Conservation (phyloP, 2,329 filamentous ascomycete genomes). For the Nemania sp. region DNA sequence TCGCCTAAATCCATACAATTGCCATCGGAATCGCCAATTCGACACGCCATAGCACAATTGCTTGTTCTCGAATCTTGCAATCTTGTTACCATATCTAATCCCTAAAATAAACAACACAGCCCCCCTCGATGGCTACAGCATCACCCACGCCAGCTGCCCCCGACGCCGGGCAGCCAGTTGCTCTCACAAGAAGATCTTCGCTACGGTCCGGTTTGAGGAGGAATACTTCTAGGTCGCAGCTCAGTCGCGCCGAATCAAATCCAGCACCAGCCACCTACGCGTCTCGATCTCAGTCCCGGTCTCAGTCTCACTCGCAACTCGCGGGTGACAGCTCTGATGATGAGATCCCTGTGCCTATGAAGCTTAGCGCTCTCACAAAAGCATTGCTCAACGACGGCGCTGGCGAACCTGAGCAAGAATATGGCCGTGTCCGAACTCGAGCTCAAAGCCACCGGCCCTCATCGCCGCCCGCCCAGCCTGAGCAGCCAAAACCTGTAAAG, state of each 20-base stretch:
- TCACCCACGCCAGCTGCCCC: slow-evolving; percentile 60
- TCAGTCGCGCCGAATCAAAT: slow-evolving; percentile 61
- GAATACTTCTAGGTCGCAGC: slow-evolving; percentile 59
- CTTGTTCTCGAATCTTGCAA: slow-evolving; percentile 33
- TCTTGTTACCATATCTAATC: slow-evolving; percentile 34
- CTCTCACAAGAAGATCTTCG: slow-evolving; percentile 64
- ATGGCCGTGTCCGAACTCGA: slow-evolving; percentile 58
- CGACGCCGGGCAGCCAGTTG: slow-evolving; percentile 62
- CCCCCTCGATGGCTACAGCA: slow-evolving; percentile 45
- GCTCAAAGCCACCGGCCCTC: slow-evolving; percentile 57
- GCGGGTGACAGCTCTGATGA: slow-evolving; percentile 89
- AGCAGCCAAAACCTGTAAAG: slow-evolving; percentile 52
- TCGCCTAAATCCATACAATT: slow-evolving; percentile 48
- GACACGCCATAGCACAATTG: slow-evolving; percentile 40
- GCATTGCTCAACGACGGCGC: slow-evolving; percentile 78
- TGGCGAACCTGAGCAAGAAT: slow-evolving; percentile 60
- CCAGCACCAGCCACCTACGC: slow-evolving; percentile 50
- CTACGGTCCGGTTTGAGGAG: slow-evolving; percentile 67
- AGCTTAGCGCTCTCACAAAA: slow-evolving; percentile 92
- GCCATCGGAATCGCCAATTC: slow-evolving; percentile 48
- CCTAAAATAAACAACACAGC: slow-evolving; percentile 36
- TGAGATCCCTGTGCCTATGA: slow-evolving; percentile 90
- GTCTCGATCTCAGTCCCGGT: slow-evolving; percentile 27
- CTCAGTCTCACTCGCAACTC: slow-evolving; percentile 57
- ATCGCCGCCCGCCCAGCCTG: slow-evolving; percentile 56